phyloP scores from a whole-genome alignment of 1,139 yeast species.

The Hansenula sp. region DNA sequence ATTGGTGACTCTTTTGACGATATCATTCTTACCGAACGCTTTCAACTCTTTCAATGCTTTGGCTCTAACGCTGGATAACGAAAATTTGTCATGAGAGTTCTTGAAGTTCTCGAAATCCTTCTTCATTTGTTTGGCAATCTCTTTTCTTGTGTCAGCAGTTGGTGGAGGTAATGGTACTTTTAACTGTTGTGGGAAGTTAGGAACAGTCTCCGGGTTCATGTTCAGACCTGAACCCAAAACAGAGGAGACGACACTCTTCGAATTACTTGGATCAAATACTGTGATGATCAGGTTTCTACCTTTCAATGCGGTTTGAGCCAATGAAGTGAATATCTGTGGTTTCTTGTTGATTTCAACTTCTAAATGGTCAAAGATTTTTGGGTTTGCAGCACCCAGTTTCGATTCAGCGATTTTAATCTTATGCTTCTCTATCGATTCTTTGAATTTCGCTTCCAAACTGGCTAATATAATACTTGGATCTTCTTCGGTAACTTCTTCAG shows the following conservation, averaged over 20 bases:
- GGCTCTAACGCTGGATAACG: conserved; percentile 61
- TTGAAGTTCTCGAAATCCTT: conserved; percentile 61
- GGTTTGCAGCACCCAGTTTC: conserved; percentile 65
- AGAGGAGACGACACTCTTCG: conserved; percentile 65
- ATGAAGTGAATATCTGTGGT: conserved; percentile 46
- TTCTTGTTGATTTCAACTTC: conserved; percentile 46
- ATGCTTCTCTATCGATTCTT: conserved; percentile 47
- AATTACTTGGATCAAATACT: conserved; percentile 76
- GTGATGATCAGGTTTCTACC: conserved; percentile 70
- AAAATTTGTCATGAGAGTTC: conserved; percentile 46
- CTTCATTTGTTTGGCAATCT: conserved; percentile 57
- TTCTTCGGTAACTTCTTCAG: conserved; percentile 23
- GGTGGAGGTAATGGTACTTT: conserved; percentile 74
- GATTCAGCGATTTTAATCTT: conserved; percentile 54
- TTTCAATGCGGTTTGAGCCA: conserved; percentile 76
- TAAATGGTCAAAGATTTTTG: conserved; percentile 61
- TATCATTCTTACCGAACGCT: conserved; percentile 46
- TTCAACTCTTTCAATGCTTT: conserved; percentile 58
- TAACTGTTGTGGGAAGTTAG: conserved; percentile 67
- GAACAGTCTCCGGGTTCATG: conserved; percentile 75
- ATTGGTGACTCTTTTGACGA: conserved; percentile 46
- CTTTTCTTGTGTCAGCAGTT: conserved; percentile 64
- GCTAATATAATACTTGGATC: conserved; percentile 30
- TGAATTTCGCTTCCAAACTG: conserved; percentile 41
- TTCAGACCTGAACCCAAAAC: conserved; percentile 67